A percentile compares a stretch with the other conserved stretches of the same genome.
These are phyloP conservation scores for Zymoseptoria pseudotritici DNA, from an alignment of 2,329 filamentous ascomycete genomes.

Conservation along the genomic window DNA sequence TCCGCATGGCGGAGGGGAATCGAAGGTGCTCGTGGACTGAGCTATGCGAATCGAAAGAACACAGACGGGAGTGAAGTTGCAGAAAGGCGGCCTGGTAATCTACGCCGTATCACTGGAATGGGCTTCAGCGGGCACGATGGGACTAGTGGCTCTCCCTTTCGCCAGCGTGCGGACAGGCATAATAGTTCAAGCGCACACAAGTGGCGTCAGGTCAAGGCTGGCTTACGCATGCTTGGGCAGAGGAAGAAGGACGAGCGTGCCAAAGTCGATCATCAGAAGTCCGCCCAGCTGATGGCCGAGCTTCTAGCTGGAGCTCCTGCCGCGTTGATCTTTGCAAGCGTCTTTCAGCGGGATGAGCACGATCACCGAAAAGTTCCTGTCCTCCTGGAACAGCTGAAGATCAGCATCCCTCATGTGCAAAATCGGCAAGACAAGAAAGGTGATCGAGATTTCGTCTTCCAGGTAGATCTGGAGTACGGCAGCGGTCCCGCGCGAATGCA, in stretches of 20 bases:
- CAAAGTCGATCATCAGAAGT: slow-evolving; percentile 87
- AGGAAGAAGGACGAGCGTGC: slow-evolving; percentile 78
- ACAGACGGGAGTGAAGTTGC: slow-evolving; percentile 27
- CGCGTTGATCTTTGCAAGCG: slow-evolving; percentile 88
- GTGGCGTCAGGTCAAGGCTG: slow-evolving; percentile 90
- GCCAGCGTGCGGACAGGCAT: slow-evolving; percentile 40
- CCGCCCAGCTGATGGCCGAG: slow-evolving; percentile 92
- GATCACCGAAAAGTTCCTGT: slow-evolving; percentile 93
- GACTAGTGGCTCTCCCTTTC: slow-evolving; percentile 33
- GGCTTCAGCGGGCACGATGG: slow-evolving; percentile 33
- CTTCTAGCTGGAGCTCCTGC: slow-evolving; percentile 86
- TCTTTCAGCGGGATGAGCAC: slow-evolving; percentile 96
- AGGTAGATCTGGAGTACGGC: slow-evolving; percentile 90
- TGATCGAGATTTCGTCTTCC: slow-evolving; percentile 74
- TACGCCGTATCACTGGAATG: slow-evolving; percentile 42
- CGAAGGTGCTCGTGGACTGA: slow-evolving; percentile 42
- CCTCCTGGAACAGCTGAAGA: slow-evolving; percentile 86
- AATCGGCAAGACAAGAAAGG: slow-evolving; percentile 53
- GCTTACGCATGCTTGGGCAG: slow-evolving; percentile 67
- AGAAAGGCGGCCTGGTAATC: slow-evolving; percentile 35
- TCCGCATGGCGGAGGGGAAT: slow-evolving; percentile 41
- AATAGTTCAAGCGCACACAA: slow-evolving; percentile 57
- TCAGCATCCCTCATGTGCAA: slow-evolving; percentile 73
- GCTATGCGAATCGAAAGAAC: slow-evolving; percentile 32
- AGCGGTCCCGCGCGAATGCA: slow-evolving; percentile 94